Percentiles rank a stretch among this genome's conserved stretches.
These are phyloP conservation scores for Pythium phragmitis DNA, from an alignment of 352 stramenopile species.

Conservation along the genomic window DNA sequence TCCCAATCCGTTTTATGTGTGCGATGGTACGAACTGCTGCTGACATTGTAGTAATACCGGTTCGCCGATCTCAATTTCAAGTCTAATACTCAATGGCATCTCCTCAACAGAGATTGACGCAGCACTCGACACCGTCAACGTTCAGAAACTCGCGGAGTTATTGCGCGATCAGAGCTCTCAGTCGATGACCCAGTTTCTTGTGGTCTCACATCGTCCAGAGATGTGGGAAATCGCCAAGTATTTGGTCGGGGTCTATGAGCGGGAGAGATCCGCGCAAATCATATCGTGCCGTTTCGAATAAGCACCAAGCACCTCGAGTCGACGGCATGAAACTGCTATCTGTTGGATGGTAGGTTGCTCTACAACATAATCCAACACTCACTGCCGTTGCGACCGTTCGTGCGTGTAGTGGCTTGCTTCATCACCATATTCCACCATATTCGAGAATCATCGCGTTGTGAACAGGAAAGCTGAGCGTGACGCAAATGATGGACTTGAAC, in stretches of 20 bases:
- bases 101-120: slow-evolving; percentile 36
- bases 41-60: not conserved
- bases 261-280: slow-evolving; percentile 28
- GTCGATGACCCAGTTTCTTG: slow-evolving; percentile 33
- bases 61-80: not conserved
- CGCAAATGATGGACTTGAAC: slow-evolving; percentile 51
- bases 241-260: slow-evolving; percentile 34
- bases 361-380: slow-evolving; percentile 3
- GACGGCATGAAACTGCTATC: slow-evolving; percentile 19
- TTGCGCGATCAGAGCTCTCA: slow-evolving; percentile 26
- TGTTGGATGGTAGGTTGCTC: not conserved
- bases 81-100: not conserved
- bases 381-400: slow-evolving; percentile 19
- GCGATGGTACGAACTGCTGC: slow-evolving; percentile 29
- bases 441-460: not conserved
- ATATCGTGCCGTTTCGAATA: slow-evolving; percentile 30
- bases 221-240: slow-evolving; percentile 32
- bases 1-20: slow-evolving; percentile 38
- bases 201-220: slow-evolving; percentile 39
- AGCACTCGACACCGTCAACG: slow-evolving; percentile 39
- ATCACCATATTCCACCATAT: slow-evolving; percentile 3
- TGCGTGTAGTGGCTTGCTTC: not conserved
- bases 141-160: slow-evolving; percentile 29
- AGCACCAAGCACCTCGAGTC: slow-evolving; percentile 1
- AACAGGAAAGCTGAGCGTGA: not conserved